These are phyloP conservation scores for Austroboletus rostrupii DNA, from an alignment of 1,284 basidiomycete genomes.

Conservation along the genomic window DNA sequence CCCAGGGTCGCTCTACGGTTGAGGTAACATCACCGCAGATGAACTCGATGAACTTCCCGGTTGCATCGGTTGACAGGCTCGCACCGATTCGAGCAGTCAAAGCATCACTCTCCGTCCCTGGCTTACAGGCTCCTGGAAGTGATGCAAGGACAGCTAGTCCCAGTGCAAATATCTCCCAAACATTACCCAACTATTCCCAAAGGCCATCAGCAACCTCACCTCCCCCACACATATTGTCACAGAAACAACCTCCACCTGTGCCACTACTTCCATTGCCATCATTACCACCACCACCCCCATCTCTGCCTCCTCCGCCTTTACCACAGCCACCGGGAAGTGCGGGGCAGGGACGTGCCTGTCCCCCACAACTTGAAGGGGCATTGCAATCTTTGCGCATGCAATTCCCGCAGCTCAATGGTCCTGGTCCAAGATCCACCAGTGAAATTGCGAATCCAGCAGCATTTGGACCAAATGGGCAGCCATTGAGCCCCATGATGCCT, in stretches of 20 bases:
- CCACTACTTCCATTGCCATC: background rate
- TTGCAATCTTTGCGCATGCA: constrained; percentile 17
- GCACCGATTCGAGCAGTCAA: constrained; percentile 33
- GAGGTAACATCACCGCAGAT: constrained; percentile 23
- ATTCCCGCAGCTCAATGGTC: constrained; percentile 11
- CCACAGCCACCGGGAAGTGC: background rate
- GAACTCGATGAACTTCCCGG: constrained; percentile 11
- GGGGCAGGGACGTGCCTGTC: constrained; percentile 6
- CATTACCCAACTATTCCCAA: constrained; percentile 1
- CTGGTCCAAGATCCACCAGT: constrained; percentile 5
- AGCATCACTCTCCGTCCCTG: constrained; percentile 18
- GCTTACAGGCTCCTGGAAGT: constrained; percentile 4
- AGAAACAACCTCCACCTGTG: constrained; percentile 1
- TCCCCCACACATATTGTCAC: background rate
- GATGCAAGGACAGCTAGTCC: constrained; percentile 1
- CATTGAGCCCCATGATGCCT: background rate
- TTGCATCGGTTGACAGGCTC: constrained; percentile 20
- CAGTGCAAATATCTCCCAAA: background rate
- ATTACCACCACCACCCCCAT: background rate
- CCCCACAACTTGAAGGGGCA: constrained; percentile 12
- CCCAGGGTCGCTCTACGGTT: constrained; percentile 11
- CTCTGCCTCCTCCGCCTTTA: background rate
- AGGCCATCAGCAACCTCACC: background rate
- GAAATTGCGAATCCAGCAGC: background rate
- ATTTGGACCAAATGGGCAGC: background rate